These are phyloP conservation scores for Myriosclerotinia duriaeana DNA, from an alignment of 2,329 filamentous ascomycete species.

Conservation along the genomic window DNA sequence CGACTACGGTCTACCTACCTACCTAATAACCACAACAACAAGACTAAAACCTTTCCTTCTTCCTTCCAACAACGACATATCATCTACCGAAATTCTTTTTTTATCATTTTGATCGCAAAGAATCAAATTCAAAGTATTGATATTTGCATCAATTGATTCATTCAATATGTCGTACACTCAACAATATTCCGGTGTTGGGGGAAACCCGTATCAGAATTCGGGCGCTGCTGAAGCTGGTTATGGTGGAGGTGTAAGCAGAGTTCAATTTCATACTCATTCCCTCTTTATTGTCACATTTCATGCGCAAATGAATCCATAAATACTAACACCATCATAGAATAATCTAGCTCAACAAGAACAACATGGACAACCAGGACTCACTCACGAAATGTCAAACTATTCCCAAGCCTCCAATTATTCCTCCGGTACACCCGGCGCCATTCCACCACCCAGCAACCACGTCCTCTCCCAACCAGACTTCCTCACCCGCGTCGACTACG, in stretches of 20 bases:
- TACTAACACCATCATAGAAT: constrained; percentile 20
- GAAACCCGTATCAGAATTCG: constrained; percentile 58
- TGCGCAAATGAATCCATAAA: background rate
- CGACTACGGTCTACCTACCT: too few relatives aligned
- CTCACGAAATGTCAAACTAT: constrained; percentile 22
- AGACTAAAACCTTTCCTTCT: background rate
- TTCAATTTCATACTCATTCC: background rate
- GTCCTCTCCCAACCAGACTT: constrained; percentile 65
- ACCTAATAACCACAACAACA: constrained; percentile 5
- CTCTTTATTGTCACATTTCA: background rate
- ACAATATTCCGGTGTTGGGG: constrained; percentile 52
- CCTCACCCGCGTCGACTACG: constrained; percentile 63
- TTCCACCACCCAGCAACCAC: constrained; percentile 36
- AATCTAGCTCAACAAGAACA: constrained; percentile 29
- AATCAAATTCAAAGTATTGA: background rate
- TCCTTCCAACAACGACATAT: constrained; percentile 9
- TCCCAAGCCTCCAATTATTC: constrained; percentile 25
- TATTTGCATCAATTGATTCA: constrained; percentile 32
- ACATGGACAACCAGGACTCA: constrained; percentile 24
- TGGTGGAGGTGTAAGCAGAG: constrained; percentile 34
- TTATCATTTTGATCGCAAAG: constrained; percentile 17
- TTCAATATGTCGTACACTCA: constrained; percentile 57
- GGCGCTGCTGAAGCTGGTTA: constrained; percentile 31
- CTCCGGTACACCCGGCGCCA: constrained; percentile 31
- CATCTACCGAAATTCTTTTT: background rate